Percentiles rank a stretch among this genome's conserved stretches.
Evolutionary conservation across 139 green algal species (phyloP).

Genomic region (Coelastrella sp.): DNA sequence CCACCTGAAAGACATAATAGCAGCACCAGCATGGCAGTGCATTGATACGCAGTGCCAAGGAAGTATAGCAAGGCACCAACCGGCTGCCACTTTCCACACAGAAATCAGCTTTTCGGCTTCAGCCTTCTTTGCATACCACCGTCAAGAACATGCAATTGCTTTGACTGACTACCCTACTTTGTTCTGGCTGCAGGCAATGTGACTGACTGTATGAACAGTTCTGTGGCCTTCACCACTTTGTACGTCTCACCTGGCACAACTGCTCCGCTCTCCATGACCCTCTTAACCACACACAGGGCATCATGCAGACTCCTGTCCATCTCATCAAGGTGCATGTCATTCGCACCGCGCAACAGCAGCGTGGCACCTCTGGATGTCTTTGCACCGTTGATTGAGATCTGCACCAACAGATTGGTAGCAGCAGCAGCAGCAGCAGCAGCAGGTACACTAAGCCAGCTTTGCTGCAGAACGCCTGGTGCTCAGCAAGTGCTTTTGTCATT

Average conservation of each 20-base stretch:
- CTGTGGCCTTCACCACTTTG: not conserved
- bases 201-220: not conserved
- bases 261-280: conserved; percentile 93
- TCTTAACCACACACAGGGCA: conserved; percentile 98
- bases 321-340: conserved; percentile 99
- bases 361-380: conserved; percentile 47
- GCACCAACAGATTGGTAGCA: not conserved
- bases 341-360: conserved; percentile 89
- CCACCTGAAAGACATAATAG: conserved; percentile 65
- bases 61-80: not conserved
- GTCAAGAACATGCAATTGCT: too few species aligned
- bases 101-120: too few species aligned
- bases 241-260: conserved; percentile 83
- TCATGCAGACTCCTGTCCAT: conserved; percentile 98
- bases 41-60: not conserved
- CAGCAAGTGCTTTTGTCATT: too few species aligned
- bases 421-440: not conserved
- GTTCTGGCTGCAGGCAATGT: not conserved
- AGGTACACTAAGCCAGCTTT: not conserved
- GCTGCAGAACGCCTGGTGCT: too few species aligned
- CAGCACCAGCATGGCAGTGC: not conserved
- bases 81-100: too few species aligned
- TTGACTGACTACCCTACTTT: not conserved
- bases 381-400: conserved; percentile 62
- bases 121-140: not conserved